These are phyloP conservation scores for Hevea brasiliensis DNA, from an alignment of 345 rosid genomes.

Conservation along the genomic window DNA sequence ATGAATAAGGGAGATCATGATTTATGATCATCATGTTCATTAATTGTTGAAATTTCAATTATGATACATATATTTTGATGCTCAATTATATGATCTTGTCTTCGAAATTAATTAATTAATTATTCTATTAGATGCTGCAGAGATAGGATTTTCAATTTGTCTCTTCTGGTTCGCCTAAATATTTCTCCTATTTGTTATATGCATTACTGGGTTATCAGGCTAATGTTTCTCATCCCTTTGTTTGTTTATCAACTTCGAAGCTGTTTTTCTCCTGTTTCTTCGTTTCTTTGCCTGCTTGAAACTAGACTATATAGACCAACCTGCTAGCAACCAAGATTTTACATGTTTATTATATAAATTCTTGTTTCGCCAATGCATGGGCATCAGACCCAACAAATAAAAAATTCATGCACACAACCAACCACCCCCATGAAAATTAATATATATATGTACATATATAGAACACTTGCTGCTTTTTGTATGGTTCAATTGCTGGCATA, in stretches of 20 bases:
- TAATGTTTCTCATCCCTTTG: background rate
- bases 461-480: too few species aligned
- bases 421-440: too few species aligned
- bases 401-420: too few species aligned
- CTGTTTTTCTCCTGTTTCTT: slow-evolving; percentile 32
- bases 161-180: slow-evolving; percentile 30
- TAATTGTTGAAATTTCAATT: too few species aligned
- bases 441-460: too few species aligned
- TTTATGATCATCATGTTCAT: too few species aligned
- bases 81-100: slow-evolving; percentile 7
- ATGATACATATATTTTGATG: too few species aligned
- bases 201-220: background rate
- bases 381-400: slow-evolving; percentile 16
- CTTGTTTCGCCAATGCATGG: slow-evolving; percentile 26
- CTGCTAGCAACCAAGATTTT: slow-evolving; percentile 12
- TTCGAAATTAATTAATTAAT: background rate
- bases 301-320: slow-evolving; percentile 10
- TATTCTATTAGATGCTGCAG: background rate
- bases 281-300: slow-evolving; percentile 38
- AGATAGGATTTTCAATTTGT: slow-evolving; percentile 28
- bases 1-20: too few species aligned
- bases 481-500: too few species aligned
- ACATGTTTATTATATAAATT: background rate
- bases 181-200: slow-evolving; percentile 1
- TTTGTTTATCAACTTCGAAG: slow-evolving; percentile 41